Percentiles rank a stretch among this genome's conserved stretches.
Conservation (phyloP, 208 protist genomes). For the Wallacemonas sp. region DNA sequence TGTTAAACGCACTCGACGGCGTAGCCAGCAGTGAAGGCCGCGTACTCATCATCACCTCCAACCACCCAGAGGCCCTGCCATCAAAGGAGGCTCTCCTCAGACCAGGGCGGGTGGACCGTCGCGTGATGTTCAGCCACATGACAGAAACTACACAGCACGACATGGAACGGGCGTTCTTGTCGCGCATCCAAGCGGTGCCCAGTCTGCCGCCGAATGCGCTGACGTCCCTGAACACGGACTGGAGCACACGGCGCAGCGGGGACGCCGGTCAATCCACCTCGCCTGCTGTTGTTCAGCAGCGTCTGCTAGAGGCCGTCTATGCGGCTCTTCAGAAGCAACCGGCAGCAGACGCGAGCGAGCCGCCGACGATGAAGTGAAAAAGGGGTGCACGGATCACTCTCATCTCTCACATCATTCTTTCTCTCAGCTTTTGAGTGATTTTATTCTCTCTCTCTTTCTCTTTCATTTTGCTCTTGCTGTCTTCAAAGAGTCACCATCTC, state of each 20-base stretch:
- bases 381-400: too few species aligned
- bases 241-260: not conserved
- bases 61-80: slow-evolving; percentile 84
- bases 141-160: slow-evolving; percentile 28
- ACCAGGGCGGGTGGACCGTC: slow-evolving; percentile 92
- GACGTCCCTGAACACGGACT: not conserved
- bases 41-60: slow-evolving; percentile 95
- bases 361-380: too few species aligned
- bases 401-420: too few species aligned
- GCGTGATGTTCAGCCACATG: slow-evolving; percentile 54
- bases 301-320: slow-evolving; percentile 40
- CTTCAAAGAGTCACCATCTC: too few species aligned
- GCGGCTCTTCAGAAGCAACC: slow-evolving; percentile 4
- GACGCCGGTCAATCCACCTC: slow-evolving; percentile 2
- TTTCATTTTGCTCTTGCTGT: too few species aligned
- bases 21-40: slow-evolving; percentile 91
- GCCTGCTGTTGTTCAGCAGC: slow-evolving; percentile 47
- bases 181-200: not conserved
- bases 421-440: too few species aligned
- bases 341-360: not conserved
- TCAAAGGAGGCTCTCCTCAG: slow-evolving; percentile 90
- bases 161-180: slow-evolving; percentile 36
- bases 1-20: slow-evolving; percentile 97
- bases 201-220: not conserved
- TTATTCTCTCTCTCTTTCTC: too few species aligned